A percentile compares a stretch with the other conserved stretches of the same genome.
These are phyloP conservation scores for Rosa rugosa DNA, from an alignment of 306 rosid species.

Conservation along the genomic window DNA sequence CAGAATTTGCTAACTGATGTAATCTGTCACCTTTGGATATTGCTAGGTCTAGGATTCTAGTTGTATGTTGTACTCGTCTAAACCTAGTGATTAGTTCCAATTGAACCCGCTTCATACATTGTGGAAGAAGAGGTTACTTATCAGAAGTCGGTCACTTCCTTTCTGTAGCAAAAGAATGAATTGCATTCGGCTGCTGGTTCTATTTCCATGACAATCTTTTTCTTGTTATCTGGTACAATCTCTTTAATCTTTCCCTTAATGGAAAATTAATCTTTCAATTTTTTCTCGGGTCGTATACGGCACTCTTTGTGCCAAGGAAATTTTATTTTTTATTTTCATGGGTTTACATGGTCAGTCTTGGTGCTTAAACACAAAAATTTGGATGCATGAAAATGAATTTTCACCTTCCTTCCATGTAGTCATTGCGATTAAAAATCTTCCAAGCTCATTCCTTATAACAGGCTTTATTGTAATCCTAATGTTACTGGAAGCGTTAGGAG, in stretches of 20 bases:
- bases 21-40: slow-evolving; percentile 41
- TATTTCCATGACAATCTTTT: slow-evolving; percentile 7
- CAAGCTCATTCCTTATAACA: not conserved
- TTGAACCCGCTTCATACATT: slow-evolving; percentile 25
- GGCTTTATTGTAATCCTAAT: not conserved
- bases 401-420: no score
- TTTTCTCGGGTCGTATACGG: not conserved
- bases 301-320: no score
- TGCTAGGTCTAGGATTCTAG: slow-evolving; percentile 43
- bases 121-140: slow-evolving; percentile 24
- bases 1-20: slow-evolving; percentile 45
- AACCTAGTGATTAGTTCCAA: slow-evolving; percentile 23
- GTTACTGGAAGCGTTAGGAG: not conserved
- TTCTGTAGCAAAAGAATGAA: slow-evolving; percentile 15
- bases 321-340: no score
- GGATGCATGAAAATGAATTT: no score
- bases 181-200: slow-evolving; percentile 25
- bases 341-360: no score
- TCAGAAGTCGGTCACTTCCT: not conserved
- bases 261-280: not conserved
- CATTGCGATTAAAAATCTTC: no score
- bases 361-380: no score
- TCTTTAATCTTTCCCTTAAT: not conserved
- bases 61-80: slow-evolving; percentile 28
- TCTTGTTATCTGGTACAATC: not conserved